Base-by-base conservation (phyloP, 1,284 basidiomycete genomes). In the Leccinum variabile region DNA sequence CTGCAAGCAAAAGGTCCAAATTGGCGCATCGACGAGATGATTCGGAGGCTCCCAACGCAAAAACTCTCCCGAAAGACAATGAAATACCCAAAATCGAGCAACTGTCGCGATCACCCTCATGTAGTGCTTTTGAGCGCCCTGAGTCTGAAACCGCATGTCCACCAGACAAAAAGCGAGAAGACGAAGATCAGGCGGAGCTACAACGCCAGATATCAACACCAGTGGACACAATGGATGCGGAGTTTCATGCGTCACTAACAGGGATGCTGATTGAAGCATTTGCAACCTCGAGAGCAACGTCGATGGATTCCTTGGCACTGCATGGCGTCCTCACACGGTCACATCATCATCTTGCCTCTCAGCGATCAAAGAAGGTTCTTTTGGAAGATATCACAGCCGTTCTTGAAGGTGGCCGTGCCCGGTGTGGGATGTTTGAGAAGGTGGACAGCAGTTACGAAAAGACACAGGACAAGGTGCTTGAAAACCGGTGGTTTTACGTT, bases 401-500 rank as follows among this genome's bases (percentile, higher is more conserved):
- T 33, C 75, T 91, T 64, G 77, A 80, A 59, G 75, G 75, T 58
- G 86, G 85, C 7, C 81, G 81, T 37, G 63, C 69, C 37, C 79
- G 78, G 49, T 79, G 79, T 60, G 87, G 87, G 2, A 81, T 91
- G 63, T 91, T 91, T 69, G 88, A 85, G 25, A 86, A 86, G 69
- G 86, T 91, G 46, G 84, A 88, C 66, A 84, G 84, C 63, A 85
- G 81, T 67, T 82, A 81, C 41, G 84, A 85, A 76, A 83, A 49
- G n/a, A 53, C 59, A 30, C 69, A 77, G 76, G 14, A 84, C 65
- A 77, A 79, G 16, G 77, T 79, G 16, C 74, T 88, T 35, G 88
- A 88, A 66, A 81, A 87, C 44, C 83, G 87, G 67, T 92, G 88
- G 86, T 92, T 90, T 72, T 92, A 92, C 70, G 82, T 89, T 10